phyloP scores from a whole-genome alignment of 495 filamentous ascomycete genomes.

The Penicillium cosmopolitanum region DNA sequence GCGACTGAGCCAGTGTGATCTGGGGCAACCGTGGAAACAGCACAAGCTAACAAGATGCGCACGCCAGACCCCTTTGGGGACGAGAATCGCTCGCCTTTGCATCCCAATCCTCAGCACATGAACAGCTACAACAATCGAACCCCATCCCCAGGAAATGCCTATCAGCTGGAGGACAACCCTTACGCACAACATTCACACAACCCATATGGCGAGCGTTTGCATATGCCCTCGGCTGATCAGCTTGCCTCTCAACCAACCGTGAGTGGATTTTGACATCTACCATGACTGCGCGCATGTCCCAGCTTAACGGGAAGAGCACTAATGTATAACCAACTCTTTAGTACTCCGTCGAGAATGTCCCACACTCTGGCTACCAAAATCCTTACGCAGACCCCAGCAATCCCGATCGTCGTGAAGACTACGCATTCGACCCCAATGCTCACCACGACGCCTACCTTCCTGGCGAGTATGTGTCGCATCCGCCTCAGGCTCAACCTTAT shows the following conservation, averaged over 20 bases:
- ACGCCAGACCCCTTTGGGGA: conserved; percentile 54
- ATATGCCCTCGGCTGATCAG: conserved; percentile 73
- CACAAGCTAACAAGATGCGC: conserved; percentile 23
- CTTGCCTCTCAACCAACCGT: conserved; percentile 75
- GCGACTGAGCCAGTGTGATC: conserved; percentile 9
- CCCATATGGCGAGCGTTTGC: conserved; percentile 51
- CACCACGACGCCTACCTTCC: conserved; percentile 81
- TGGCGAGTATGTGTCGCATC: conserved; percentile 38
- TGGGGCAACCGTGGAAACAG: conserved; percentile 7
- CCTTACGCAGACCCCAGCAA: conserved; percentile 59
- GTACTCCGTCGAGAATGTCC: conserved; percentile 82
- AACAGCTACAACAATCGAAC: conserved; percentile 49
- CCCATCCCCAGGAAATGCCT: conserved; percentile 61
- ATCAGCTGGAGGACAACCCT: conserved; percentile 72
- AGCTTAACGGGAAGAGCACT: conserved; percentile 3
- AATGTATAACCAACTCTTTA: conserved; percentile 21
- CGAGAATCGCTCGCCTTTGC: conserved; percentile 60
- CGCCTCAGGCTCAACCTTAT: conserved; percentile 71
- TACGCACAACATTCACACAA: conserved; percentile 41
- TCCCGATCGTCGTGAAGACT: conserved; percentile 61
- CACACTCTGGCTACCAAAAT: conserved; percentile 69
- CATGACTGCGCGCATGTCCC: not conserved
- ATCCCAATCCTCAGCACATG: conserved; percentile 49
- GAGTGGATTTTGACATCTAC: conserved; percentile 32
- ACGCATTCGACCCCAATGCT: conserved; percentile 75